Percentiles rank a stretch among this genome's conserved stretches.
phyloP scores from a whole-genome alignment of 371 early-diverging fungal genomes.

The Mucor irregularis region DNA sequence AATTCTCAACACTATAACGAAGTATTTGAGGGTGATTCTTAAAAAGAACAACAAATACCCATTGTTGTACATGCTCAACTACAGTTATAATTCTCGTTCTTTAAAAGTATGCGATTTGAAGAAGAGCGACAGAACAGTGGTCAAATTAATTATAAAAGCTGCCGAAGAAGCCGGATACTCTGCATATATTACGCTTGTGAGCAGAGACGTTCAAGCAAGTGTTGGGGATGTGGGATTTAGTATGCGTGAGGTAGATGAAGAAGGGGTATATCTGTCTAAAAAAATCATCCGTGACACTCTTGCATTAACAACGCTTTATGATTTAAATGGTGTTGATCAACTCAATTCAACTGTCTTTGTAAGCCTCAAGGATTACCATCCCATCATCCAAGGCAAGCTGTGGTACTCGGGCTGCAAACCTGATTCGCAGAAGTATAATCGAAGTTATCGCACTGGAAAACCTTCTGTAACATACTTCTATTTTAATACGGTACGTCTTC shows the following conservation, averaged over 20 bases:
- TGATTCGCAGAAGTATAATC: neutral
- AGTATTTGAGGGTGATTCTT: neutral
- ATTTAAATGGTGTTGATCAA: neutral
- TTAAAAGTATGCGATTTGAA: neutral
- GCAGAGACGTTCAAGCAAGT: neutral
- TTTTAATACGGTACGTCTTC: no score
- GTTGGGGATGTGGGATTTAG: neutral
- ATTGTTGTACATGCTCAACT: conserved; percentile 3
- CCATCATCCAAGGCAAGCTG: conserved; percentile 2
- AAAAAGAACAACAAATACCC: neutral
- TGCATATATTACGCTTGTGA: conserved; percentile 2
- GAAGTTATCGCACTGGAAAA: no score
- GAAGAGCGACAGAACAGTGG: neutral
- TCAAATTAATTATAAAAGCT: neutral
- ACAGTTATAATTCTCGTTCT: neutral
- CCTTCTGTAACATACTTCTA: no score
- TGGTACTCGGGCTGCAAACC: conserved; percentile 12
- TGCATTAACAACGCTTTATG: neutral
- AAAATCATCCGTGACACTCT: neutral
- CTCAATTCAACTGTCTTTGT: neutral
- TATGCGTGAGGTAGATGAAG: conserved; percentile 9
- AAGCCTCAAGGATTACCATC: neutral
- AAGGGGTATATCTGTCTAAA: conserved; percentile 4
- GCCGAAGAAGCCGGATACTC: neutral
- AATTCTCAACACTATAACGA: neutral